Conservation (phyloP, 2,329 filamentous ascomycete genomes). For the Fusarium dimerum region DNA sequence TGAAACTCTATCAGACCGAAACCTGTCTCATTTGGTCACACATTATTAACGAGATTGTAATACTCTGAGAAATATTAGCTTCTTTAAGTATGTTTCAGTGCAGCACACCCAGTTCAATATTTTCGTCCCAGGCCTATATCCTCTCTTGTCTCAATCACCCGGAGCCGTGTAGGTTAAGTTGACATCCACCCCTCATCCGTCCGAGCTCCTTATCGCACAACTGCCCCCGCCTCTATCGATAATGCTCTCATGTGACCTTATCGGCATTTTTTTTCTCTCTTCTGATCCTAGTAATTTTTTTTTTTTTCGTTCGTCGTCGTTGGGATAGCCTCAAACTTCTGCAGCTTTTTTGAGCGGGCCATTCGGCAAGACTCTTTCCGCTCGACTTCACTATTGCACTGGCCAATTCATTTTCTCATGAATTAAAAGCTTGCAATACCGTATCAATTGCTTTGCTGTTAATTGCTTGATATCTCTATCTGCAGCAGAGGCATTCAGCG, state of each 20-base stretch:
- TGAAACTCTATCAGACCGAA: too few species aligned
- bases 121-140: not conserved
- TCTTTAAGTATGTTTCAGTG: too few species aligned
- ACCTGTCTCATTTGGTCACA: too few species aligned
- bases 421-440: not conserved
- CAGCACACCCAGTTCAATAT: not conserved
- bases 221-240: conserved; percentile 28
- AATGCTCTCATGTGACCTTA: conserved; percentile 29
- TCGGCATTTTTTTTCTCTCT: conserved; percentile 32
- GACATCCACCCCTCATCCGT: conserved; percentile 10
- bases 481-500: not conserved
- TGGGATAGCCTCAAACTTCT: conserved; percentile 32
- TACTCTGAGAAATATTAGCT: too few species aligned
- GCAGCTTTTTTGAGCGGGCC: conserved; percentile 20
- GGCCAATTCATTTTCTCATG: conserved; percentile 2
- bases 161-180: too few species aligned
- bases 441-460: not conserved
- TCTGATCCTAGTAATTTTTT: not conserved
- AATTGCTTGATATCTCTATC: conserved; percentile 2
- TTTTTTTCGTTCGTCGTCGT: conserved; percentile 25
- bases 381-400: conserved; percentile 6
- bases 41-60: too few species aligned
- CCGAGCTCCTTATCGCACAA: conserved; percentile 2
- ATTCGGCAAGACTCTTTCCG: conserved; percentile 16
- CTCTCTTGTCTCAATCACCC: not conserved